Evolutionary conservation across 257 asterid species (phyloP).

Genomic region (Solanum corneliomulleri): DNA sequence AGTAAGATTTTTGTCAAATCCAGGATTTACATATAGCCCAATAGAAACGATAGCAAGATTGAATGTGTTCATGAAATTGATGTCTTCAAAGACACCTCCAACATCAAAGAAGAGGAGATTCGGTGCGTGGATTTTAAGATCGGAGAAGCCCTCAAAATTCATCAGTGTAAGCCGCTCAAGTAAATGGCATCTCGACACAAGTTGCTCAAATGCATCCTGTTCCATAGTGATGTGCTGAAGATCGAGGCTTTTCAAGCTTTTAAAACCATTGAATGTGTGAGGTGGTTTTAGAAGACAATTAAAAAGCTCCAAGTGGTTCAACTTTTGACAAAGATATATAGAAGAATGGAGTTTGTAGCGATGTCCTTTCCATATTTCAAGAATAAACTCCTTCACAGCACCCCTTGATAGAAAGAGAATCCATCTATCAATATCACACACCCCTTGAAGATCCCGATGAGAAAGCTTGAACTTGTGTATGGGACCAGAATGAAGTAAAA

Average conservation of each 20-base stretch:
- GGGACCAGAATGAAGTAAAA: slow-evolving; percentile 77
- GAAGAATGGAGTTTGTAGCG: slow-evolving; percentile 88
- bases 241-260: slow-evolving; percentile 76
- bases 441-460: slow-evolving; percentile 90
- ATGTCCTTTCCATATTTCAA: slow-evolving; percentile 96
- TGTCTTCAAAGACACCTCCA: slow-evolving; percentile 82
- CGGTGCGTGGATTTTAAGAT: slow-evolving; percentile 66
- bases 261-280: slow-evolving; percentile 54
- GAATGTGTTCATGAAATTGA: slow-evolving; percentile 51
- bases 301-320: slow-evolving; percentile 80
- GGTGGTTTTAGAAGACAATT: slow-evolving; percentile 84
- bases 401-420: slow-evolving; percentile 84
- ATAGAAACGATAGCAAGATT: slow-evolving; percentile 75
- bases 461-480: slow-evolving; percentile 85
- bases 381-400: slow-evolving; percentile 61
- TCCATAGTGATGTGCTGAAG: slow-evolving; percentile 98
- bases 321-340: slow-evolving; percentile 53
- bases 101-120: slow-evolving; percentile 89
- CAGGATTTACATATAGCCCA: slow-evolving; percentile 57
- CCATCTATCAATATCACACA: slow-evolving; percentile 84
- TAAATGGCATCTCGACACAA: slow-evolving; percentile 62
- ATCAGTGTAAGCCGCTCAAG: slow-evolving; percentile 84
- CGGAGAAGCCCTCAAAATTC: slow-evolving; percentile 86
- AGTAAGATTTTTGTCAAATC: slow-evolving; percentile 30
- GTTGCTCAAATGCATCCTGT: slow-evolving; percentile 65